phyloP scores from a whole-genome alignment of 768 basidiomycete genomes.

The Psilocybe tampanensis region DNA sequence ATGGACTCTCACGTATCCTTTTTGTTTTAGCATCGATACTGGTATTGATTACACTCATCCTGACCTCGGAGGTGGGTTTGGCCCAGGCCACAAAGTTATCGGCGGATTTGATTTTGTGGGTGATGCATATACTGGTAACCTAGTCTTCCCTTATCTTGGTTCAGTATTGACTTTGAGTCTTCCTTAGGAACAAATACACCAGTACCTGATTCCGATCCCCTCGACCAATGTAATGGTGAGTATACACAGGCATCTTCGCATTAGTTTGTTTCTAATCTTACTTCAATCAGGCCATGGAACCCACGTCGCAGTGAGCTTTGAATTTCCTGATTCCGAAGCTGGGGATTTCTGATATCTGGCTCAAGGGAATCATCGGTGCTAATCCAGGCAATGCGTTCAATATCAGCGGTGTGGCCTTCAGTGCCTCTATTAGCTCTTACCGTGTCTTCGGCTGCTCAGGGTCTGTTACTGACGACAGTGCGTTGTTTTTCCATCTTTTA shows the following conservation, averaged over 20 bases:
- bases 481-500: conserved; percentile 9
- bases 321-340: too few relatives aligned
- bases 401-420: conserved; percentile 71
- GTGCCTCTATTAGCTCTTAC: conserved; percentile 55
- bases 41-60: conserved; percentile 61
- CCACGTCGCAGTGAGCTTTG: conserved; percentile 40
- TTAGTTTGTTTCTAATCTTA: not conserved
- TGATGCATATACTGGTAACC: conserved; percentile 48
- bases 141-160: not conserved
- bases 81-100: conserved; percentile 52
- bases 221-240: conserved; percentile 51
- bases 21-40: conserved; percentile 48
- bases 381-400: conserved; percentile 62
- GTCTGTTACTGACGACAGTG: conserved; percentile 52
- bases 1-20: not conserved
- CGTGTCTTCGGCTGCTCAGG: conserved; percentile 65
- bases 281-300: conserved; percentile 45
- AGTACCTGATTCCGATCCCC: conserved; percentile 50
- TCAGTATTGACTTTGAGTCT: not conserved
- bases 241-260: not conserved
- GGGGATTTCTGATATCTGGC: not conserved
- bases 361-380: conserved; percentile 61
- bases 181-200: conserved; percentile 46
- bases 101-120: conserved; percentile 64
- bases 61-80: conserved; percentile 53